phyloP scores from a whole-genome alignment of 257 asterid species.

The Apocynum venetum region DNA sequence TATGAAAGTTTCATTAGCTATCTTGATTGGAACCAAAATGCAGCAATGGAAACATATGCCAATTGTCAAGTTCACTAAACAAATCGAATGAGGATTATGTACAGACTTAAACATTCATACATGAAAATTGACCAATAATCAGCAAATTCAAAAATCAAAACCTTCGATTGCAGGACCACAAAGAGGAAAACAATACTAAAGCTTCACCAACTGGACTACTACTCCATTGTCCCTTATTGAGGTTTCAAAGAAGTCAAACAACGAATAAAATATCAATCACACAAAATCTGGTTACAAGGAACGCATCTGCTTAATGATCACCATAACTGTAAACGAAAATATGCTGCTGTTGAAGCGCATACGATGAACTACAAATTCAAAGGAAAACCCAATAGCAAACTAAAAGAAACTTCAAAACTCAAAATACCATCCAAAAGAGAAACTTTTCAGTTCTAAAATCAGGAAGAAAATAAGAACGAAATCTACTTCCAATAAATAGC shows the following conservation, averaged over 20 bases:
- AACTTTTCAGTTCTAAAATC: background rate
- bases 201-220: background rate
- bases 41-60: background rate
- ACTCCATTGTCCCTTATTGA: background rate
- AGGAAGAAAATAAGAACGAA: background rate
- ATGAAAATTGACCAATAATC: background rate
- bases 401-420: background rate
- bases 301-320: too few species aligned
- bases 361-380: background rate
- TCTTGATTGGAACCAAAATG: background rate
- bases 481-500: too few species aligned
- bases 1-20: background rate
- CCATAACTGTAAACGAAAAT: too few species aligned
- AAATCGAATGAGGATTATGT: background rate
- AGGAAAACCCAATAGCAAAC: background rate
- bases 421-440: background rate
- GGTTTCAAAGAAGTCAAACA: background rate
- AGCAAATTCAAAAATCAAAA: background rate
- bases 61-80: background rate
- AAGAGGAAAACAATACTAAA: background rate
- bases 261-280: background rate
- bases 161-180: background rate
- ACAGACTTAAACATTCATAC: background rate
- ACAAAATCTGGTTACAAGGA: too few species aligned
- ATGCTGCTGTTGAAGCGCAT: background rate